These are phyloP conservation scores for Carex scoparia DNA, from an alignment of 176 grass and related monocot species.

Conservation along the genomic window DNA sequence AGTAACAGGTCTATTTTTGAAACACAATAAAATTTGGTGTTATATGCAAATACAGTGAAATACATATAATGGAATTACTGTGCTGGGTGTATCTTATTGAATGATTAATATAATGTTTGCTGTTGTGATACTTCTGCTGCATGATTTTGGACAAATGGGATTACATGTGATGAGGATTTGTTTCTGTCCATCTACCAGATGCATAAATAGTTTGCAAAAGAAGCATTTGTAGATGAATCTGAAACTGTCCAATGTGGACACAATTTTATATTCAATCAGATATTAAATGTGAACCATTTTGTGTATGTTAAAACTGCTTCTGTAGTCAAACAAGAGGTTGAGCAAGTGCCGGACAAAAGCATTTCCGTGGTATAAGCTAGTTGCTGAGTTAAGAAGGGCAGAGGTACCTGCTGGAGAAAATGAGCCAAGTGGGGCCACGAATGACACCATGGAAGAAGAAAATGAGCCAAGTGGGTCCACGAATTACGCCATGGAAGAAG, in stretches of 20 bases:
- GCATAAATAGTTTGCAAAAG: background rate
- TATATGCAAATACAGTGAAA: background rate
- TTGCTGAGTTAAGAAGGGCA: constrained; percentile 9
- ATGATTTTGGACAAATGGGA: background rate
- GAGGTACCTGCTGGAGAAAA: background rate
- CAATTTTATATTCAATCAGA: background rate
- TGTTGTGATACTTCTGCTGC: background rate
- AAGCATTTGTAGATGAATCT: background rate
- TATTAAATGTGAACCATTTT: background rate
- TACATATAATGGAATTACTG: no score
- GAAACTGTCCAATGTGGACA: background rate
- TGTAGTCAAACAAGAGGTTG: background rate
- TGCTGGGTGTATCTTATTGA: background rate
- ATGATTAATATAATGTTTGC: background rate
- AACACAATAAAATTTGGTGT: background rate
- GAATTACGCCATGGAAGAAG: constrained; percentile 8
- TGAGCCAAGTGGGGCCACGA: background rate
- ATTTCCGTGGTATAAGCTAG: background rate
- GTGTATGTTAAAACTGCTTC: background rate
- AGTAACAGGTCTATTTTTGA: background rate
- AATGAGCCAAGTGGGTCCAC: no score
- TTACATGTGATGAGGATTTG: background rate
- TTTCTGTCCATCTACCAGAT: background rate
- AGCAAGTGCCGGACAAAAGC: constrained; percentile 2
- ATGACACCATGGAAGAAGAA: constrained; percentile 13